Conservation (phyloP, 306 rosid genomes). For the Prunus mira region DNA sequence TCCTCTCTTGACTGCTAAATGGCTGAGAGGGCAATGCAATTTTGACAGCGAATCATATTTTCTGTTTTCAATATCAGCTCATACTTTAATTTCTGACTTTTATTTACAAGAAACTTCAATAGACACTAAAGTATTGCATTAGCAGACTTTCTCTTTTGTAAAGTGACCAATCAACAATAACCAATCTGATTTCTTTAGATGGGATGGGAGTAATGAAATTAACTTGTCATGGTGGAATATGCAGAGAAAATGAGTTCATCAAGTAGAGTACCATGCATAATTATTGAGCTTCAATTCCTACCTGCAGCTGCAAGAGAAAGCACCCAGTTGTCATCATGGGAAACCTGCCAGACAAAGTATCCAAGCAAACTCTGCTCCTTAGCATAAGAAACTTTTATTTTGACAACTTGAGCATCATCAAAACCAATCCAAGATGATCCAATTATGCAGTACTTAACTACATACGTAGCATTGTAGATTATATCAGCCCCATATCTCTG, state of each 20-base stretch:
- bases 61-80: too few relatives aligned
- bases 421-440: conserved; percentile 37
- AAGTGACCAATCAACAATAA: neutral
- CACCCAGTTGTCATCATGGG: conserved; percentile 28
- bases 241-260: neutral
- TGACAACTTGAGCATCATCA: conserved; percentile 32
- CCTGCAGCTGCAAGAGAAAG: conserved; percentile 32
- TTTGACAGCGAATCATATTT: too few relatives aligned
- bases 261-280: neutral
- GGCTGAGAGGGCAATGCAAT: too few relatives aligned
- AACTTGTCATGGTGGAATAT: neutral
- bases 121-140: too few relatives aligned
- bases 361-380: conserved; percentile 33
- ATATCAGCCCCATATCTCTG: conserved; percentile 1
- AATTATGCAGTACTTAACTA: conserved; percentile 20
- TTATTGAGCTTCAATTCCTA: neutral
- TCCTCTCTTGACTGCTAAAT: neutral
- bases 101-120: too few relatives aligned
- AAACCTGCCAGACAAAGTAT: conserved; percentile 26
- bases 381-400: conserved; percentile 36
- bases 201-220: neutral
- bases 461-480: conserved; percentile 30
- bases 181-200: neutral
- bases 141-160: too few relatives aligned
- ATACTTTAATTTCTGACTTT: neutral